These are phyloP conservation scores for Leccinum pallidistipes DNA, from an alignment of 1,284 basidiomycete genomes.

Conservation along the genomic window DNA sequence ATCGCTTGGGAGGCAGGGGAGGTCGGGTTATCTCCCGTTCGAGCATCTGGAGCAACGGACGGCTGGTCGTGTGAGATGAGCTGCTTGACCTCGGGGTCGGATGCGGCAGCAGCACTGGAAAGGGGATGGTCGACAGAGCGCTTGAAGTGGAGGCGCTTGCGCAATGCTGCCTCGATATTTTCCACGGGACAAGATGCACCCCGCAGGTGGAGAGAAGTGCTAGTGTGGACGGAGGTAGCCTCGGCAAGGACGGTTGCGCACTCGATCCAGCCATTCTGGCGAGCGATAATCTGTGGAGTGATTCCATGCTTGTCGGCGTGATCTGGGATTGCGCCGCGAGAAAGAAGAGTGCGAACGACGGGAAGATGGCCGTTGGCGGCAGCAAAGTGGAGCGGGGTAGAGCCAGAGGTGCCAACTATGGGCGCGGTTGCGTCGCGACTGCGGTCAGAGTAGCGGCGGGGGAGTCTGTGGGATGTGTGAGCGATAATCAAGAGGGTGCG, in stretches of 20 bases:
- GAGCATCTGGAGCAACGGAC: conserved; percentile 7
- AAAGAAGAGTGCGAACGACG: conserved; percentile 74
- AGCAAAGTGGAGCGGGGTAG: conserved; percentile 93
- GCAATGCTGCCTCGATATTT: conserved; percentile 33
- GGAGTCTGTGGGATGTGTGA: conserved; percentile 49
- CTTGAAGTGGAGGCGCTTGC: conserved; percentile 45
- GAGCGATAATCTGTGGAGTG: conserved; percentile 74
- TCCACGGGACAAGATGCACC: conserved; percentile 29
- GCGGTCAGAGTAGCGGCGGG: conserved; percentile 79
- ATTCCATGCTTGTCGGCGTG: conserved; percentile 85
- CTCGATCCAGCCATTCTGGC: conserved; percentile 64
- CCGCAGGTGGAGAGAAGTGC: conserved; percentile 23
- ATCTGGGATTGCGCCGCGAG: conserved; percentile 76
- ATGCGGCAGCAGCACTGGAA: conserved; percentile 20
- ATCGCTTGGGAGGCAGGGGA: conserved; percentile 14
- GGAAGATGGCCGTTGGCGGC: conserved; percentile 85
- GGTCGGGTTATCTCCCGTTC: conserved; percentile 1
- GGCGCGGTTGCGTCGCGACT: conserved; percentile 60
- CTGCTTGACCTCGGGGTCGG: conserved; percentile 27
- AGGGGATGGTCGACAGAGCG: conserved; percentile 47
- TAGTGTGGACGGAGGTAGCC: conserved; percentile 9
- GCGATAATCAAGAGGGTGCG: background rate
- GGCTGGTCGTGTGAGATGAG: conserved; percentile 20
- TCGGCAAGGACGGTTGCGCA: conserved; percentile 56
- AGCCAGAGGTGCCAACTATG: conserved; percentile 79